Evolutionary conservation across 768 basidiomycete genomes (phyloP), one percentile per base, ranked within the genome.

Genomic region (Amanita subjunquillea): DNA sequence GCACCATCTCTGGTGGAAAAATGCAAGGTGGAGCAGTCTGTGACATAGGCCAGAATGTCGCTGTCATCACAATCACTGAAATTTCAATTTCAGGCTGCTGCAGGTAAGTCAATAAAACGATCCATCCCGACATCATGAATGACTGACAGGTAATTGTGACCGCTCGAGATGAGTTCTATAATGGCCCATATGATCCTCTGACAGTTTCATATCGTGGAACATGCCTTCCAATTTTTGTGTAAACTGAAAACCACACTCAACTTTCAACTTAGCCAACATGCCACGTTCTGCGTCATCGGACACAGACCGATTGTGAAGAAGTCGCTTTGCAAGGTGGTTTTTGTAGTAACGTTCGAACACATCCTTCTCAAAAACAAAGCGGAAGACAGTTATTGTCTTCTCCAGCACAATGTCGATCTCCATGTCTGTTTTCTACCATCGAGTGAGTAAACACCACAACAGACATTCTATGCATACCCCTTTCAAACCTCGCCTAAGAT

Each of bases 311-410:
- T 80, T 82, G 27, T 80, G 77, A 29, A 98, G 76, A 9, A 99
- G 76, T 32, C 96, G 90, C 64, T 93, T 91, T 4, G 95, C 91
- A 29, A 99, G 83, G 65, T 98, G 96, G 13, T 76, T 78, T 69
- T 98, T 98, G 73, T 99, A 99, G 66, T 98, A 98, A 32, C 90
- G 80, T 66, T 99, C 96, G 63, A 99, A 99, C 12, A 92, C 80
- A 62, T 99, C 96, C 68, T 98, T 98, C 67, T 98, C 94, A 2
- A 82, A 77, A 53, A 98, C 75, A 70, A 83, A 99, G 46, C 95
- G 80, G 79, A 99, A 99, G 27, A 98, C 80, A 2, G 84, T 89
- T 66, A 97, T 96, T 0, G 96, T 94, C 71, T 96, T 97, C 63
- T 97, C 95, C 55, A 99, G 71, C 4, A 95, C 80, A 32, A 66